Conservation (phyloP, 169 alveolate genomes). For the Plasmodium ovale region DNA sequence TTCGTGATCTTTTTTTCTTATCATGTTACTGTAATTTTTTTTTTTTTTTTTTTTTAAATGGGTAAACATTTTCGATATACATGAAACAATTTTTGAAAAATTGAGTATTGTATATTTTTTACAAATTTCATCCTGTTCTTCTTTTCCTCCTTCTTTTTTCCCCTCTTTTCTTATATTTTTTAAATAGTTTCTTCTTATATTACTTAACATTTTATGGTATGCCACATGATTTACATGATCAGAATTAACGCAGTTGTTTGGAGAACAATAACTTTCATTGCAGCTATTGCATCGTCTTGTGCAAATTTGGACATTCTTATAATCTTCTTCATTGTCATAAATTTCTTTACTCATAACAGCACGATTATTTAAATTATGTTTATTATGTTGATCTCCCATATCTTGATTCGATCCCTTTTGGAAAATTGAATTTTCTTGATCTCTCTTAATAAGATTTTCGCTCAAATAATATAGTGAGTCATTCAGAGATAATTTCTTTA, state of each 20-base stretch:
- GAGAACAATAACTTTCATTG: slow-evolving; percentile 43
- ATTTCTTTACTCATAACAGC: not conserved
- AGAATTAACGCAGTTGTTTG: slow-evolving; percentile 28
- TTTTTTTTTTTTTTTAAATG: not conserved
- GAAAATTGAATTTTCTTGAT: slow-evolving; percentile 6
- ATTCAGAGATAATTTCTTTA: slow-evolving; percentile 39
- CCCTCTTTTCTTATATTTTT: slow-evolving; percentile 41
- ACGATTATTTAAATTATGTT: slow-evolving; percentile 1
- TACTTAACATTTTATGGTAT: slow-evolving; percentile 49
- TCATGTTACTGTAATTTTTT: not conserved
- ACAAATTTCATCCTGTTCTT: slow-evolving; percentile 3
- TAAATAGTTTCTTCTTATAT: slow-evolving; percentile 50
- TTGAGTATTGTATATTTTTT: not conserved
- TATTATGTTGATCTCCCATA: slow-evolving; percentile 1
- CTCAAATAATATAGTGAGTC: slow-evolving; percentile 59
- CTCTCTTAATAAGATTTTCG: slow-evolving; percentile 52
- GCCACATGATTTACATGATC: slow-evolving; percentile 69
- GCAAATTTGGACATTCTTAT: slow-evolving; percentile 36
- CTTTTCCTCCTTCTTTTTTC: slow-evolving; percentile 10
- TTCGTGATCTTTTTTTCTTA: not conserved
- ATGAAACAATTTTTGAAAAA: not conserved
- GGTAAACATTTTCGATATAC: slow-evolving; percentile 13
- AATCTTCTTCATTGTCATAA: slow-evolving; percentile 42
- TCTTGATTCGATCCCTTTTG: not conserved
- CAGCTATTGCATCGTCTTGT: slow-evolving; percentile 21